Evolutionary conservation across 2,329 filamentous ascomycete genomes (phyloP), one percentile per base, ranked within the genome.

Genomic region (Aaosphaeria pasadenensis): DNA sequence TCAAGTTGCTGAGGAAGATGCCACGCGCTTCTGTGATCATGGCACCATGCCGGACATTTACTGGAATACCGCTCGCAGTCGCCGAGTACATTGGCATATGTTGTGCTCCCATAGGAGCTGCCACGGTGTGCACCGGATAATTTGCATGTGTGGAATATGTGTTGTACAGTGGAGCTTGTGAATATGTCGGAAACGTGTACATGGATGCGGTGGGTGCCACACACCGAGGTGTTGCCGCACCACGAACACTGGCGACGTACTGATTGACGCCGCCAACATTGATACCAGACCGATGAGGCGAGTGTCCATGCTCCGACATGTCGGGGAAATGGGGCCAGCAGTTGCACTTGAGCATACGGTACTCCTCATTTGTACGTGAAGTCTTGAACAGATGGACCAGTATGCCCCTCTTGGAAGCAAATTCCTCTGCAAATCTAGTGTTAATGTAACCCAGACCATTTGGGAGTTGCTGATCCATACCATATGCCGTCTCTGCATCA

Each of bases 11-110:
- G 32, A 72, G 64, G 52, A 70, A 70, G 30, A 72, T 64, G 6
- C 67, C 68, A 6, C 68, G 66, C 28, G 63, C 58, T 49, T 72
- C 69, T 6, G 68, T 71, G 30, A 66, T 50, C 17, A 68, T 54
- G 11, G 62, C 64, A 6, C 69, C 67, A n/a, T 60, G 52, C n/a
- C 54, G 55, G n/a, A 68, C 50, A 41, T 71, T 72, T 30, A 72
- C 66, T 7, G 66, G 64, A 40, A 71, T 59, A 3, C 68, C 67
- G 30, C 53, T 60, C 11, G 57, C 55, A 48, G 54, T 70, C 29
- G 59, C 53, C 30, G 61, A 63, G 50, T 69, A 71, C 3, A 60
- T 52, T 28, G 60, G 57, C 28, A 49, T 35, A n/a, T 54, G 54
- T 7, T 54, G 43, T 7, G 48, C 31, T 31, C 17, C 17, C 17